Base-by-base conservation (phyloP, 139 green algal genomes). In the Chlorella ohadii region DNA sequence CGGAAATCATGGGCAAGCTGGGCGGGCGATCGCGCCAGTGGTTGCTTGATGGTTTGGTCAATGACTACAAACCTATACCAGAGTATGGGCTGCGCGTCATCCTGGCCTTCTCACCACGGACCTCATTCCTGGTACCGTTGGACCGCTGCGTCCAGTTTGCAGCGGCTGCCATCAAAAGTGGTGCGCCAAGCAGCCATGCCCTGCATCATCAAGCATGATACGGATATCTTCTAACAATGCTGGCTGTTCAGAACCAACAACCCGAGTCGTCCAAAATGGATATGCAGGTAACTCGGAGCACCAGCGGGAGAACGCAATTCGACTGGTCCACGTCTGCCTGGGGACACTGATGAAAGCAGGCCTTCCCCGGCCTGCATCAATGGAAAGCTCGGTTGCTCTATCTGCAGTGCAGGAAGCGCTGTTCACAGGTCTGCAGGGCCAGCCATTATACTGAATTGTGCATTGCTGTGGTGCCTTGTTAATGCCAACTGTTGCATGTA, bases 11-110 rank as follows among this genome's bases (percentile, higher is more conserved):
- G 33, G 97, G 97, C 41, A 99, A 99, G 89, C 93, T 99, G 76
- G 97, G 97, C 33, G 97, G 97, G 16, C 91, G 96, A 55, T 97
- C 96, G 86, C 92, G 97, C 25, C 91, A 95, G 95, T 84, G 85
- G 85, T 88, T 99, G 57, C 82, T 87, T 68, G 92, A 95, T 0
- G 92, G 92, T 5, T 78, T 92, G 61, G 87, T 90, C 19, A 89
- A 98, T 20, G 95, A 97, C 23, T 95, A 91, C 82, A 95, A 95
- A 65, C 88, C 95, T 74, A 98, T 98, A 81, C 95, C 96, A 0
- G 97, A 99, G 89, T 95, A 99, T 84, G 97, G 96, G 38, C 91
- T 99, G 77, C 93, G 97, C 59, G 86, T 98, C 56, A 97, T 99
- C 80, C 92, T 99, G 36, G 97, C 93, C 59, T 99, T 99, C 86